A percentile compares a stretch with the other conserved stretches of the same genome.
Evolutionary conservation across 1,139 yeast genomes (phyloP).

Genomic region (Suhomyces atakaporum): DNA sequence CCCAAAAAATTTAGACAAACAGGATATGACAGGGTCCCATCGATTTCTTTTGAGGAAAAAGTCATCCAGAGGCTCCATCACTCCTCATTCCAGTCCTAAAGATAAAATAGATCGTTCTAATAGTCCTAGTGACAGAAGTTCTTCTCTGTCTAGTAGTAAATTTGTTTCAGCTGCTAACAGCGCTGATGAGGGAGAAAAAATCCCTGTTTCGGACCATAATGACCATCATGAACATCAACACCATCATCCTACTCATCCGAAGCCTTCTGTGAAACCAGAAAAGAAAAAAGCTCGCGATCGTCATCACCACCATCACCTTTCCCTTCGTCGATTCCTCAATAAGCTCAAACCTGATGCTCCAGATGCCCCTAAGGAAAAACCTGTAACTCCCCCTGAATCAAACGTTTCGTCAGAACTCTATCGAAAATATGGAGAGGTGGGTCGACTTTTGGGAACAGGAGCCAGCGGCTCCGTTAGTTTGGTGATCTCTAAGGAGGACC

Average conservation of each 20-base stretch:
- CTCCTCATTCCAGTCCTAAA: slow-evolving; percentile 16
- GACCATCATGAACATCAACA: neutral
- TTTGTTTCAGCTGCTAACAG: neutral
- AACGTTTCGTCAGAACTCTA: slow-evolving; percentile 16
- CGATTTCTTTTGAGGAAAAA: slow-evolving; percentile 12
- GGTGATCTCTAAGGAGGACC: slow-evolving; percentile 49
- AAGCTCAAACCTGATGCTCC: slow-evolving; percentile 28
- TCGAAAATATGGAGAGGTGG: slow-evolving; percentile 59
- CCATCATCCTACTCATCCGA: neutral
- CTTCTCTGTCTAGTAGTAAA: neutral
- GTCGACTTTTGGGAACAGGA: slow-evolving; percentile 66
- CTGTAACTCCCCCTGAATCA: slow-evolving; percentile 2
- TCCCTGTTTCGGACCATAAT: neutral
- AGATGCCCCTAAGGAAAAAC: slow-evolving; percentile 2
- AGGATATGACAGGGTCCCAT: slow-evolving; percentile 5
- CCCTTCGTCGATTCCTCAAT: slow-evolving; percentile 42
- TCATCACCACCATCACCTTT: slow-evolving; percentile 27
- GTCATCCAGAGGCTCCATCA: slow-evolving; percentile 12
- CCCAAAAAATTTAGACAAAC: too few species aligned
- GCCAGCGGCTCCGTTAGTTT: slow-evolving; percentile 77
- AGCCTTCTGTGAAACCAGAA: neutral
- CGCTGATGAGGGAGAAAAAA: neutral
- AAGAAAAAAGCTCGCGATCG: neutral
- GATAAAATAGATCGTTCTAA: neutral
- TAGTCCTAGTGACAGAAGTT: neutral